Evolutionary conservation across 306 rosid genomes (phyloP).

Genomic region (Echinosophora koreensis): DNA sequence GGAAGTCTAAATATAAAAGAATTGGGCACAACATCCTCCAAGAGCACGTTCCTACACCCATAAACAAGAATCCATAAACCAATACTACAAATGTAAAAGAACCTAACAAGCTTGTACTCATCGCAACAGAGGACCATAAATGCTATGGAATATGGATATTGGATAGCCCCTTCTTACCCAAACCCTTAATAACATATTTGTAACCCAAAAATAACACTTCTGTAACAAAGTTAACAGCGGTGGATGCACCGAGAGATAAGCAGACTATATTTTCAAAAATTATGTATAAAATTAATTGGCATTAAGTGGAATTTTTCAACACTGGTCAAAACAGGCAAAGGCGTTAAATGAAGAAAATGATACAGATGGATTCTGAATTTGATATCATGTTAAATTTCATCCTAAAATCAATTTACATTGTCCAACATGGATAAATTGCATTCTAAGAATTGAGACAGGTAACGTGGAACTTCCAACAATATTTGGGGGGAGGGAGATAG

Average conservation of each 20-base stretch:
- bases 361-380: too few relatives aligned
- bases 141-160: background rate
- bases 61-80: background rate
- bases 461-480: too few relatives aligned
- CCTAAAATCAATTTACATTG: too few relatives aligned
- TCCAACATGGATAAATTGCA: too few relatives aligned
- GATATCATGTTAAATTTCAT: too few relatives aligned
- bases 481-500: too few relatives aligned
- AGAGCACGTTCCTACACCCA: background rate
- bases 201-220: too few relatives aligned
- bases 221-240: background rate
- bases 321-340: too few relatives aligned
- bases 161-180: background rate
- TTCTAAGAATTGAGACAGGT: too few relatives aligned
- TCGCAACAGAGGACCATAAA: background rate
- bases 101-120: background rate
- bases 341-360: too few relatives aligned
- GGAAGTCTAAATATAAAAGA: conserved; percentile 11
- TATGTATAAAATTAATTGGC: background rate
- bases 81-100: background rate
- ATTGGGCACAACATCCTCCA: conserved; percentile 1
- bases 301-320: too few relatives aligned
- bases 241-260: background rate
- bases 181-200: background rate
- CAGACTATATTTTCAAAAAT: background rate